These are phyloP conservation scores for Halteria grandinella DNA, from an alignment of 73 alveolate genomes.

Conservation along the genomic window DNA sequence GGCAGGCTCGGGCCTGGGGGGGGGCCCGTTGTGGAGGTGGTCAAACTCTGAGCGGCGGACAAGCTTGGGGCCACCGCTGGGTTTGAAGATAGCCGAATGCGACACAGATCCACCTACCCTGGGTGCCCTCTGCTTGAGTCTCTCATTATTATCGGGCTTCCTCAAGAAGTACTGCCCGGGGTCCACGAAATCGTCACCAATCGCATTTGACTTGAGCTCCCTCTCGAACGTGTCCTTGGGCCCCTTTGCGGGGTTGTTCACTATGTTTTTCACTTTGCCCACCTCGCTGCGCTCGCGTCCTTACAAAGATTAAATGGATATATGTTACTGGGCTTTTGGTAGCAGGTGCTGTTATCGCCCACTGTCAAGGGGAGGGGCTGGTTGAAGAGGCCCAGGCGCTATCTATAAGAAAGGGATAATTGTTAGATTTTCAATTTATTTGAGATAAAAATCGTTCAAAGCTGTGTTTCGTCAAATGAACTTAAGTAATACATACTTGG, in stretches of 20 bases:
- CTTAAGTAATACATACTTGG: too few species aligned
- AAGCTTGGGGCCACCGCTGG: conserved; percentile 24
- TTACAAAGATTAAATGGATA: neutral
- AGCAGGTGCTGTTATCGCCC: conserved; percentile 38
- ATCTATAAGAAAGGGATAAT: too few species aligned
- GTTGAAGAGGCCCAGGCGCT: conserved; percentile 33
- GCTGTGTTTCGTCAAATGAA: too few species aligned
- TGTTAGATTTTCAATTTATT: too few species aligned
- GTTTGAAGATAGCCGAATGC: conserved; percentile 13
- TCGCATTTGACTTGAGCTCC: conserved; percentile 41
- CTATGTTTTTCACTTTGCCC: conserved; percentile 17
- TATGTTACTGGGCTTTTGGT: conserved; percentile 32
- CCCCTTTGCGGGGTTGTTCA: conserved; percentile 14
- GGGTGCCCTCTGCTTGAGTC: neutral
- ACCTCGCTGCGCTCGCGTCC: conserved; percentile 32
- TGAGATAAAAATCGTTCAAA: too few species aligned
- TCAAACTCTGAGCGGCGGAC: conserved; percentile 47
- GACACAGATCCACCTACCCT: neutral
- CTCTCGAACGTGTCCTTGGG: neutral
- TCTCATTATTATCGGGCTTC: neutral
- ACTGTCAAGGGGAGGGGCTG: conserved; percentile 42
- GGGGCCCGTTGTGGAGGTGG: conserved; percentile 35
- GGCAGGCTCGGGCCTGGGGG: conserved; percentile 22
- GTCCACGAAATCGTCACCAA: conserved; percentile 42
- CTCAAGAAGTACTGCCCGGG: conserved; percentile 56